phyloP scores from a whole-genome alignment of 1,284 basidiomycete genomes.

The Rhodotorula sp. region DNA sequence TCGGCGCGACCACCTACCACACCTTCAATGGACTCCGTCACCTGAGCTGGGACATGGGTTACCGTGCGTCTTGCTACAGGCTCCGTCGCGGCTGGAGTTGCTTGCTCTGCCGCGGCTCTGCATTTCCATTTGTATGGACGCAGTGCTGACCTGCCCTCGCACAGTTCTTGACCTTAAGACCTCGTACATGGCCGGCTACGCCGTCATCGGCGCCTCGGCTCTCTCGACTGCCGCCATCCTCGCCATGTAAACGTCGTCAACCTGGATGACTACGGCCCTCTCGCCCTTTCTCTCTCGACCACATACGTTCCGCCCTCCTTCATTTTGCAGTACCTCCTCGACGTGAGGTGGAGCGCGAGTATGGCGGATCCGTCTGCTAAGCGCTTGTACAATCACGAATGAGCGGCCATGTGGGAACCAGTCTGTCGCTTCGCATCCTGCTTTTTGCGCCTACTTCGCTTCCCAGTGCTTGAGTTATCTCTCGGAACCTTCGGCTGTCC shows the following conservation, averaged over 20 bases:
- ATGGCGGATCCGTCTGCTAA: no score
- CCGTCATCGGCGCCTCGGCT: conserved; percentile 76
- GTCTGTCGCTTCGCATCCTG: no score
- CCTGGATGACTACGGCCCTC: no score
- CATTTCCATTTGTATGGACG: not conserved
- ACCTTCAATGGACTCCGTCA: conserved; percentile 87
- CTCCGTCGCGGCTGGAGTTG: not conserved
- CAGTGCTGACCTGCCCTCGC: not conserved
- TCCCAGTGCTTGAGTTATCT: no score
- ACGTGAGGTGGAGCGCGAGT: no score
- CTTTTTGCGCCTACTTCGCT: no score
- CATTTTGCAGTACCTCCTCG: no score
- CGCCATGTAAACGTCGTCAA: conserved; percentile 7
- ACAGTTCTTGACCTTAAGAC: conserved; percentile 76
- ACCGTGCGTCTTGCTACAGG: conserved; percentile 62
- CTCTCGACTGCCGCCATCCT: conserved; percentile 62
- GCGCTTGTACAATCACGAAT: no score
- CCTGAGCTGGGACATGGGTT: conserved; percentile 84
- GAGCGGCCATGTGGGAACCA: no score
- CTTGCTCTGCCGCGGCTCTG: conserved; percentile 14
- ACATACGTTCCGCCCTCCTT: no score
- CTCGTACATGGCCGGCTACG: conserved; percentile 75
- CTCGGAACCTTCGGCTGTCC: no score
- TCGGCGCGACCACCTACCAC: conserved; percentile 86
- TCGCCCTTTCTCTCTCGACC: no score